phyloP scores from a whole-genome alignment of 2,329 filamentous ascomycete species.

The Xylaria polymorpha region DNA sequence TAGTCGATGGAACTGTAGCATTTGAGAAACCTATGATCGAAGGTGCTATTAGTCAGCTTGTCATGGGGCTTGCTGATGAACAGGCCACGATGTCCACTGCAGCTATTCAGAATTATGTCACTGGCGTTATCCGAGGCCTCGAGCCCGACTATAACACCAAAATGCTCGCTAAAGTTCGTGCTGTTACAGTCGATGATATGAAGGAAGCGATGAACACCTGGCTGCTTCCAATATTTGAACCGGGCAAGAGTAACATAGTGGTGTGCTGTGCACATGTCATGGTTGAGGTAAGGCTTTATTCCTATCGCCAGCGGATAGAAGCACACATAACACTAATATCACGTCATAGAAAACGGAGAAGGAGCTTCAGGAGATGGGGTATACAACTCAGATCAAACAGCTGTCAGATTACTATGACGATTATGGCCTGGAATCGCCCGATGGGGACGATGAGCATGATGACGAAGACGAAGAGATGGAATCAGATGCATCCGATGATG shows the following conservation, averaged over 20 bases:
- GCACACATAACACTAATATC: slow-evolving; percentile 30
- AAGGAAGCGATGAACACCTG: slow-evolving; percentile 78
- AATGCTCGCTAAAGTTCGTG: slow-evolving; percentile 80
- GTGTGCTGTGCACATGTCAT: slow-evolving; percentile 89
- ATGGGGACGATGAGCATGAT: slow-evolving; percentile 58
- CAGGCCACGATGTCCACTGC: slow-evolving; percentile 86
- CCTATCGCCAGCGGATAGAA: neutral
- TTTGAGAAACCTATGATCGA: slow-evolving; percentile 88
- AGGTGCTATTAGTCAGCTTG: slow-evolving; percentile 89
- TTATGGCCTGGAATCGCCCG: slow-evolving; percentile 79
- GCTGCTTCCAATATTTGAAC: slow-evolving; percentile 82
- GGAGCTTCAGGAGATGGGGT: slow-evolving; percentile 79
- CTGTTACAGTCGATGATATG: slow-evolving; percentile 81
- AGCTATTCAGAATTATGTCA: slow-evolving; percentile 84
- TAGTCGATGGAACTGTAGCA: slow-evolving; percentile 75
- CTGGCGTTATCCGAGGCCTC: slow-evolving; percentile 81
- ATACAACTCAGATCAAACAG: slow-evolving; percentile 78
- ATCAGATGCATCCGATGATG: slow-evolving; percentile 40
- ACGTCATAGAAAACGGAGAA: slow-evolving; percentile 74
- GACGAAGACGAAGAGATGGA: slow-evolving; percentile 41
- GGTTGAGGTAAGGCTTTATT: slow-evolving; percentile 74
- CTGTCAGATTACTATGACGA: slow-evolving; percentile 88
- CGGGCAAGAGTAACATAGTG: slow-evolving; percentile 84
- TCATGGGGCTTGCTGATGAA: slow-evolving; percentile 86
- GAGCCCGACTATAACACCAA: slow-evolving; percentile 81